A percentile compares a stretch with the other conserved stretches of the same genome.
phyloP scores from a whole-genome alignment of 306 rosid species.

The Pyrus communis region DNA sequence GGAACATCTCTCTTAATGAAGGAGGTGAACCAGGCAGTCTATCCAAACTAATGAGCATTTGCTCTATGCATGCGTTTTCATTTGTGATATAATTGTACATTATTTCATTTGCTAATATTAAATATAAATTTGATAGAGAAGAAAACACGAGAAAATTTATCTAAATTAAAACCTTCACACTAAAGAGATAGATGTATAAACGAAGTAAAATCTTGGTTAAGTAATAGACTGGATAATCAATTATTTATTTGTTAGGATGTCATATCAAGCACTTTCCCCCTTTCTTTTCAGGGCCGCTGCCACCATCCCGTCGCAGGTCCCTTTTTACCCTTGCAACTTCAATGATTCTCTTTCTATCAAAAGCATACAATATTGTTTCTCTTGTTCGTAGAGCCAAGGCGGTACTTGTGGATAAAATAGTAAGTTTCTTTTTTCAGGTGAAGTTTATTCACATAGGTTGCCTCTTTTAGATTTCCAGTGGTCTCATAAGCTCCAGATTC shows the following conservation, averaged over 20 bases:
- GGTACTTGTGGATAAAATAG: conserved; percentile 49
- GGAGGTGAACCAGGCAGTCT: conserved; percentile 41
- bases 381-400: conserved; percentile 46
- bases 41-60: not conserved
- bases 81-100: not conserved
- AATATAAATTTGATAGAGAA: not conserved
- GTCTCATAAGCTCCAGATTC: not conserved
- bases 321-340: conserved; percentile 73
- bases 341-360: conserved; percentile 77
- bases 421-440: conserved; percentile 16
- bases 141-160: not conserved
- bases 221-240: not conserved
- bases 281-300: conserved; percentile 56
- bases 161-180: not conserved
- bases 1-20: conserved; percentile 56
- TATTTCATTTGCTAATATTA: not conserved
- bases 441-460: conserved; percentile 6
- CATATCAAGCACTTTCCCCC: conserved; percentile 12
- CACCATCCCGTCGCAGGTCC: conserved; percentile 84
- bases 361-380: conserved; percentile 53
- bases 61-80: conserved; percentile 3
- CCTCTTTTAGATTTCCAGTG: not conserved
- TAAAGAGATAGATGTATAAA: not conserved
- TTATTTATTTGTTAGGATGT: not conserved
- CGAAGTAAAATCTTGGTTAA: not conserved